Evolutionary conservation across 2,329 filamentous ascomycete species (phyloP), one percentile per base, ranked within the genome.

Genomic region (Epichloe bromicola): DNA sequence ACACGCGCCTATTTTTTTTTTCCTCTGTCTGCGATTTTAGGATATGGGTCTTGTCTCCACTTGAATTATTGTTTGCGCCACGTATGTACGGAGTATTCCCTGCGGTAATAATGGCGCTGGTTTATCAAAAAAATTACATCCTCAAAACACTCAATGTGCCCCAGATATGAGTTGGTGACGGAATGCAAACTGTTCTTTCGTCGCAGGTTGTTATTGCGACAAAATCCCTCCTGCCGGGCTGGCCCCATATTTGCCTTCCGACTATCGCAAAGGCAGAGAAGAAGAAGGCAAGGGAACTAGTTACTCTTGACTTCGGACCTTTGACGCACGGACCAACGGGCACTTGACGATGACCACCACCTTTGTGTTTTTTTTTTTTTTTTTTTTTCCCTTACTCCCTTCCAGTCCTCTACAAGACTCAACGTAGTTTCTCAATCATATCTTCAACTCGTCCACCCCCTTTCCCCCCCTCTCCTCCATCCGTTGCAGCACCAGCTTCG

Each of bases 291-390:
- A 41, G 41, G 12, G 45, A 23, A 37, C 17, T 19, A 19, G 19
- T 19, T 41, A 6, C 23, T 23, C 26, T 26, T 26, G 26, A 26
- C 3, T 41, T n/a, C 11, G 20, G 40, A n/a, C 7, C 19, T 19
- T 19, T 14, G 40, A 34, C 45, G 54, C 54, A 56, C 55, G 48
- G 54, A 54, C 55, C 55, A 56, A 20, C 50, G 39, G 43, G 38
- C 44, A 41, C 46, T 48, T 55, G 50, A 52, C 53, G 54, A 57
- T 56, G 54, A 55, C 53, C 55, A 53, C 55, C 51, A 42, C 38
- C 51, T 40, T 49, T 50, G 15, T 49, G 30, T 20, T 20, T 20
- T 26, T 19, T 19, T 20, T 20, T 26, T 20, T 20, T 26, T 7
- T 49, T 39, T 41, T 51, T 57, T 51, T 52, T 54, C 20, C 42